Conservation (phyloP, 495 filamentous ascomycete species). For the Xylaria telfairii region DNA sequence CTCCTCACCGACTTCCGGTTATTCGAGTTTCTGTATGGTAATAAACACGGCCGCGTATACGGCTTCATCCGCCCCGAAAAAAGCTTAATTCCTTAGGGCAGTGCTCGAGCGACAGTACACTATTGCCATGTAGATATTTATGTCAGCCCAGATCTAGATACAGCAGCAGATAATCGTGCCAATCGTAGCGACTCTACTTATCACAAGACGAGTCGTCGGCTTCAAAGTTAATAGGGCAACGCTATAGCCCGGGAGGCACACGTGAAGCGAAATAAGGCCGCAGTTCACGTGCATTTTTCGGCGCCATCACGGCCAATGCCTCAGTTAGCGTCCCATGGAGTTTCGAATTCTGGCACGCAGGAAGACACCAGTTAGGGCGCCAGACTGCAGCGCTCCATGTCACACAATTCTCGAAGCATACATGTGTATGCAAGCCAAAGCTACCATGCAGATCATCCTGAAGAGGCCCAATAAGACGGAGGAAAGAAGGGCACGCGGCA, state of each 20-base stretch:
- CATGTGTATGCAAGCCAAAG: neutral
- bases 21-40: neutral
- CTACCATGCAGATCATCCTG: neutral
- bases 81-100: neutral
- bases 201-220: neutral
- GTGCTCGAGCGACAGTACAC: neutral
- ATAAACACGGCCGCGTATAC: neutral
- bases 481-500: neutral
- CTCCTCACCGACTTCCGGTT: neutral
- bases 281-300: neutral
- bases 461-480: neutral
- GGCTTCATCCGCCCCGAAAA: neutral
- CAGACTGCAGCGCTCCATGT: neutral
- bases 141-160: neutral
- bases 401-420: neutral
- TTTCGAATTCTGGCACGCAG: neutral
- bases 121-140: neutral
- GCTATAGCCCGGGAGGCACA: too few relatives aligned
- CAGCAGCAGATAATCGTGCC: neutral
- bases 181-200: neutral
- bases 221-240: neutral
- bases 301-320: neutral
- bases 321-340: neutral
- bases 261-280: neutral
- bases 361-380: neutral